Base-by-base conservation (phyloP, 1,284 basidiomycete genomes). In the Butyriboletus appendiculatus region DNA sequence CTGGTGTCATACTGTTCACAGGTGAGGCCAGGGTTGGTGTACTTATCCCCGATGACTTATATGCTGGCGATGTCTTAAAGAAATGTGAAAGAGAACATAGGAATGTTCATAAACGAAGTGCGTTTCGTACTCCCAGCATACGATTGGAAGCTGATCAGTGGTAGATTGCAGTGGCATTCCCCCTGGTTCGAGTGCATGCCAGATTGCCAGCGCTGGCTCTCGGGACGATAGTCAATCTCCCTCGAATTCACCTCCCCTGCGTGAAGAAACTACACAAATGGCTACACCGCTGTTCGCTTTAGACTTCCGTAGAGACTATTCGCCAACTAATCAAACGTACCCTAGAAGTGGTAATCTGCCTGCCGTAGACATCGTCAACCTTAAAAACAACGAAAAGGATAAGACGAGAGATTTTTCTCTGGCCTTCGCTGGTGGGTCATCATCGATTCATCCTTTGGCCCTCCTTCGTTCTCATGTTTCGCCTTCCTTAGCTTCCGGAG, bases 1-100 rank as follows among this genome's bases (percentile, higher is more conserved):
- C 53, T 76, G 4, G 74, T 73, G 7, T 72, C 71, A 1, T 76
- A 76, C 49, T 76, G 75, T 52, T 76, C 74, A 1, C 68, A 71
- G 60, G 68, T 71, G 48, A 45, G 56, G 2, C 5, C 18, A 0
- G 8, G 7, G 20, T 46, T 44, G 12, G 10, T 11, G 22, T 30
- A 16, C 14, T 14, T 20, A 5, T 30, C 12, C 22, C 18, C 5
- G 16, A 32, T 41, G 35, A 16, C 37, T 52, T 11, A 53, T 28
- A 47, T n/a, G 20, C 53, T 32, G 37, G 2, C 28, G 2, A 30
- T 40, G 3, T n/a, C 22, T 18, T 16, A 15, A 45, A 66, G 67
- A 65, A 63, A 49, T 69, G 64, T 22, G 55, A 58, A 45, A 60
- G 51, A 47, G 41, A 50, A 20, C 45, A 66, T 5, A 64, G 15